Percentiles rank a stretch among this genome's conserved stretches.
phyloP scores from a whole-genome alignment of 257 asterid species.

The Catharanthus roseus region DNA sequence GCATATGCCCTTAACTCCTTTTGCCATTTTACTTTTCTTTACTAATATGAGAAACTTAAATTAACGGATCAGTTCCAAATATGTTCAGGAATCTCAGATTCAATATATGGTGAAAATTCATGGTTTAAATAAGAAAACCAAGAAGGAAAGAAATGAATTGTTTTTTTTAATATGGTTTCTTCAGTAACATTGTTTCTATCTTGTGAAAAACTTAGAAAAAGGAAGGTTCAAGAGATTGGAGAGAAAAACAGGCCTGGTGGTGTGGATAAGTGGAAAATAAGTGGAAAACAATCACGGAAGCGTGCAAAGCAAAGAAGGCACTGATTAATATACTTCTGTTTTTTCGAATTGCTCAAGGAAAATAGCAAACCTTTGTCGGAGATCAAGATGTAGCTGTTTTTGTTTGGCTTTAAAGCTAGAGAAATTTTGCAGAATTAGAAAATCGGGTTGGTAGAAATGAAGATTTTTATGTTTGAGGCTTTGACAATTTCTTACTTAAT shows the following conservation, averaged over 20 bases:
- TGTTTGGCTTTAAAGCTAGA: neutral
- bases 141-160: neutral
- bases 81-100: no score
- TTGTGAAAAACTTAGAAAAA: constrained; percentile 48
- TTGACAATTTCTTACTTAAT: no score
- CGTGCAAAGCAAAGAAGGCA: constrained; percentile 40
- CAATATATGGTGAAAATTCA: no score
- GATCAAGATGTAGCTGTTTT: neutral
- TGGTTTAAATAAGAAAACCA: no score
- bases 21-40: neutral
- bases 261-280: constrained; percentile 74
- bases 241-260: constrained; percentile 63
- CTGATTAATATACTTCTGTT: constrained; percentile 2
- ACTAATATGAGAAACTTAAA: neutral
- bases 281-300: constrained; percentile 34
- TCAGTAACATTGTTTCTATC: neutral
- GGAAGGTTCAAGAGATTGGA: constrained; percentile 86
- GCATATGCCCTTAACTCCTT: neutral
- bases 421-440: neutral
- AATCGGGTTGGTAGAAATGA: neutral
- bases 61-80: neutral
- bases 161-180: neutral
- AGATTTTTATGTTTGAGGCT: neutral
- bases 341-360: neutral
- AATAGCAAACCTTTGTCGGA: neutral